Conservation (phyloP, 352 stramenopile genomes). For the Peronospora belbahrii region DNA sequence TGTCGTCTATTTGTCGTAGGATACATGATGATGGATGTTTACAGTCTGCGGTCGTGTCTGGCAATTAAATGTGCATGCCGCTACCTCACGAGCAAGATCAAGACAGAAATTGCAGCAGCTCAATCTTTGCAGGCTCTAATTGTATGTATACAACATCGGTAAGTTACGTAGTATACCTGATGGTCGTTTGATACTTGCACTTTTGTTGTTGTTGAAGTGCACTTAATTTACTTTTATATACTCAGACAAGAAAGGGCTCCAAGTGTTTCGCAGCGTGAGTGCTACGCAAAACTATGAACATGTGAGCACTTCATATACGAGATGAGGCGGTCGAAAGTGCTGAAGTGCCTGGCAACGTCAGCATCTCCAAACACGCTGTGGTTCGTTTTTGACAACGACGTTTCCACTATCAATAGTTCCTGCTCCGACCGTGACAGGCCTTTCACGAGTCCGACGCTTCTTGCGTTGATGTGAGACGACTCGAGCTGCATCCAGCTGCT, state of each 20-base stretch:
- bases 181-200: too few species aligned
- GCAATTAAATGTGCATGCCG: too few species aligned
- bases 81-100: background rate
- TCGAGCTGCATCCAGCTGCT: conserved; percentile 26
- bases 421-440: background rate
- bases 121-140: too few species aligned
- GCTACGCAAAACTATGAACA: background rate
- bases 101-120: too few species aligned
- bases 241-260: background rate
- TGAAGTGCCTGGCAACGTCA: background rate
- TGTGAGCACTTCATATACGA: background rate
- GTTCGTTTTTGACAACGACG: conserved; percentile 21
- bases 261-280: background rate
- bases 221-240: background rate
- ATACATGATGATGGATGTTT: background rate
- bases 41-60: too few species aligned
- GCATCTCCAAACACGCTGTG: conserved; percentile 1
- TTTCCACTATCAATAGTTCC: background rate
- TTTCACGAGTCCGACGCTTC: conserved; percentile 20
- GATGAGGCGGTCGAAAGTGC: background rate
- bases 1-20: background rate
- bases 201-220: background rate
- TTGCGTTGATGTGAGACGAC: conserved; percentile 24
- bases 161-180: background rate
- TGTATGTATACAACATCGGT: too few species aligned